A percentile compares a stretch with the other conserved stretches of the same genome.
These are phyloP conservation scores for Pontederia paniculata DNA, from an alignment of 176 grass and related monocot genomes.

Conservation along the genomic window DNA sequence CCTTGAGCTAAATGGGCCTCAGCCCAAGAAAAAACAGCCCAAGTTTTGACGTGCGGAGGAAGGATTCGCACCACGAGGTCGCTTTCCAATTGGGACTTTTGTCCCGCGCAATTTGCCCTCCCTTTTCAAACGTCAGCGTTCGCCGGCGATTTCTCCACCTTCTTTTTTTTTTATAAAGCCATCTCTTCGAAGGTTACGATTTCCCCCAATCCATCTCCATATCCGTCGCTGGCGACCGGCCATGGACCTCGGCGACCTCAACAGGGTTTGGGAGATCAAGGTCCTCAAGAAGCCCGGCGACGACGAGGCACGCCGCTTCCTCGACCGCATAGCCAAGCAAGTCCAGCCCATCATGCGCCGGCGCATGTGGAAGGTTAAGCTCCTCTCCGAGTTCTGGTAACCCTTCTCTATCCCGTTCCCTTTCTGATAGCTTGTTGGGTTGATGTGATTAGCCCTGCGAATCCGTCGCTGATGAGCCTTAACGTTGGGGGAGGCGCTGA, in stretches of 20 bases:
- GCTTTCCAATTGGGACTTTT: too few relatives aligned
- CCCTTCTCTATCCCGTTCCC: not conserved
- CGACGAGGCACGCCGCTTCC: constrained; percentile 43
- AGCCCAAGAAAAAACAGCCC: too few relatives aligned
- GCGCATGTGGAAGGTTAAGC: constrained; percentile 87
- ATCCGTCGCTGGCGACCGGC: not conserved
- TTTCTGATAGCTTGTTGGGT: not conserved
- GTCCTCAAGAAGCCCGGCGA: constrained; percentile 52
- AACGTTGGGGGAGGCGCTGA: constrained; percentile 57
- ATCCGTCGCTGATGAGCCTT: constrained; percentile 65
- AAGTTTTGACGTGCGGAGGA: too few relatives aligned
- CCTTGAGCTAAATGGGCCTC: too few relatives aligned
- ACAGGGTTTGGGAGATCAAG: constrained; percentile 93
- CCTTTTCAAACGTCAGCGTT: too few relatives aligned
- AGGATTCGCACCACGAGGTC: too few relatives aligned
- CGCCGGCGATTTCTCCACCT: too few relatives aligned
- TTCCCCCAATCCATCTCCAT: too few relatives aligned
- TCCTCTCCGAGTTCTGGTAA: constrained; percentile 93
- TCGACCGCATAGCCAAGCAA: constrained; percentile 76
- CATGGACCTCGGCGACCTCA: constrained; percentile 69
- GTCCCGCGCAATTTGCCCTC: too few relatives aligned
- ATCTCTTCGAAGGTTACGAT: too few relatives aligned
- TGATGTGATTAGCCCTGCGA: constrained; percentile 36
- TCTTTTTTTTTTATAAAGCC: too few relatives aligned
- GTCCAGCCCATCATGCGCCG: constrained; percentile 95